Percentiles rank a stretch among this genome's conserved stretches.
Conservation (phyloP, 2,329 filamentous ascomycete species). For the Lachnellula suecica region DNA sequence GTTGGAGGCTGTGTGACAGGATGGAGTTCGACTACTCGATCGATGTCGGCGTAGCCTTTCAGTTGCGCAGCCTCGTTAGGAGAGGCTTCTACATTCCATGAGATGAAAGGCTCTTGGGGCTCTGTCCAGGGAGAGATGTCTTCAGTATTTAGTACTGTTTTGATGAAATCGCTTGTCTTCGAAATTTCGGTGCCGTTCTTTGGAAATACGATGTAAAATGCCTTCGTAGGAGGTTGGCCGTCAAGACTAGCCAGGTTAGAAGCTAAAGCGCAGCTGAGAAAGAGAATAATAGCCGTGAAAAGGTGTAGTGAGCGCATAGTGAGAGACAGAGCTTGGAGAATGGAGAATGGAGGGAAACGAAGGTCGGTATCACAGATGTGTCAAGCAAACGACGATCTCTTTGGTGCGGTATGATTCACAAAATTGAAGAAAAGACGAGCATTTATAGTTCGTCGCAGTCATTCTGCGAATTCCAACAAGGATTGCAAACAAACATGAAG, state of each 20-base stretch:
- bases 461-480: too few species aligned
- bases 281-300: not conserved
- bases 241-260: constrained; percentile 1
- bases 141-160: not conserved
- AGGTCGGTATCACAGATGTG: too few species aligned
- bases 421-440: too few species aligned
- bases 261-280: constrained; percentile 1
- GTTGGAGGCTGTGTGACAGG: too few species aligned
- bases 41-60: not conserved
- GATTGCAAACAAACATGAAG: too few species aligned
- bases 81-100: constrained; percentile 3
- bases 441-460: too few species aligned
- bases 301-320: too few species aligned
- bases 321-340: too few species aligned
- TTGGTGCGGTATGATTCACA: too few species aligned
- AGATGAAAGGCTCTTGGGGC: not conserved
- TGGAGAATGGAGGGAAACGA: too few species aligned
- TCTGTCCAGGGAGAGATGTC: constrained; percentile 1
- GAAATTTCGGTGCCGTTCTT: not conserved
- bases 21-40: not conserved
- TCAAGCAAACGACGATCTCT: too few species aligned
- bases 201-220: constrained; percentile 1
- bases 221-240: not conserved
- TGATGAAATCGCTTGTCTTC: not conserved
- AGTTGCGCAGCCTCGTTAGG: not conserved